Evolutionary conservation across 1,284 basidiomycete species (phyloP).

Genomic region (Boletus putidus): DNA sequence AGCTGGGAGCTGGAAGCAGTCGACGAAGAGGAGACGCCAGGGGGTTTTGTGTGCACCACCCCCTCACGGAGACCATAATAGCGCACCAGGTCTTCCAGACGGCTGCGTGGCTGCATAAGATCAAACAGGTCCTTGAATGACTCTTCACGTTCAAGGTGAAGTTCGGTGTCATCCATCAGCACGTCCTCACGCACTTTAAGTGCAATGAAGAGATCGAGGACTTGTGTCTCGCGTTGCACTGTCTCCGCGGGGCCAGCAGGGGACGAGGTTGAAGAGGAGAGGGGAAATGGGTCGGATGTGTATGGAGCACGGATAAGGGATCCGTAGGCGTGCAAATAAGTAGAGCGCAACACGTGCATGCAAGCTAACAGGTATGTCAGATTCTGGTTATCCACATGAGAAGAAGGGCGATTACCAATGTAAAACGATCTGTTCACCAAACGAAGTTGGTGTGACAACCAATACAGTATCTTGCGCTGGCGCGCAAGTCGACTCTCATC

Average conservation of each 20-base stretch:
- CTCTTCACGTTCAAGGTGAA: slow-evolving; percentile 72
- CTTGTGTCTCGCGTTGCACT: slow-evolving; percentile 64
- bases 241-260: slow-evolving; percentile 27
- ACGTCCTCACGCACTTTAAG: slow-evolving; percentile 77
- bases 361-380: slow-evolving; percentile 48
- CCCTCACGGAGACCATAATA: slow-evolving; percentile 58
- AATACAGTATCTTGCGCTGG: slow-evolving; percentile 65
- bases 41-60: slow-evolving; percentile 40
- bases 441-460: slow-evolving; percentile 62
- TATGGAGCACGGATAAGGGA: slow-evolving; percentile 63
- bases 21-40: slow-evolving; percentile 15
- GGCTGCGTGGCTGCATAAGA: slow-evolving; percentile 65
- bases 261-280: slow-evolving; percentile 34
- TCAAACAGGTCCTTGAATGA: slow-evolving; percentile 75
- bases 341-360: slow-evolving; percentile 76
- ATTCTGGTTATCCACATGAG: not conserved
- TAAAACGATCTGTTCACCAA: slow-evolving; percentile 66
- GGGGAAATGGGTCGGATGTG: slow-evolving; percentile 73
- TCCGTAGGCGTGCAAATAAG: slow-evolving; percentile 66
- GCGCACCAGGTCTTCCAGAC: slow-evolving; percentile 70
- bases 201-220: slow-evolving; percentile 75
- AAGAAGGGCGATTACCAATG: slow-evolving; percentile 47
- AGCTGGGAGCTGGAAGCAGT: slow-evolving; percentile 4
- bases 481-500: slow-evolving; percentile 46
- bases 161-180: slow-evolving; percentile 65